phyloP scores from a whole-genome alignment of 2,329 filamentous ascomycete genomes.

The Microcyclospora pomicola region DNA sequence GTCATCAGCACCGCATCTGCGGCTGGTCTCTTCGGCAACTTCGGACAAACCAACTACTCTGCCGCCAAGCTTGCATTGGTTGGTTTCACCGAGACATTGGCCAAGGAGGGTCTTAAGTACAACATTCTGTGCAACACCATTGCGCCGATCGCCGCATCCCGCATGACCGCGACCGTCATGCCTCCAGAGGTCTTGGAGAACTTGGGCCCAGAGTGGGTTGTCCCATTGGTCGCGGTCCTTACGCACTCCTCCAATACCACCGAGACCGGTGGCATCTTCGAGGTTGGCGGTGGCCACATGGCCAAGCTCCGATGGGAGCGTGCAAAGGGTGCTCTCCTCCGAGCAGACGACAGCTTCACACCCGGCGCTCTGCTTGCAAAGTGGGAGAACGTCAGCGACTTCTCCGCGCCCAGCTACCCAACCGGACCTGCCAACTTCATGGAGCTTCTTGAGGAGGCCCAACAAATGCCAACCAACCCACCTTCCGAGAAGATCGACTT shows the following conservation, averaged over 20 bases:
- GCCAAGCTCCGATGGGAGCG: slow-evolving; percentile 95
- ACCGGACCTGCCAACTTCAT: slow-evolving; percentile 79
- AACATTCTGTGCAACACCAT: slow-evolving; percentile 94
- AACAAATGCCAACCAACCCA: slow-evolving; percentile 61
- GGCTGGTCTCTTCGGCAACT: slow-evolving; percentile 87
- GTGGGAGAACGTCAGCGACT: slow-evolving; percentile 81
- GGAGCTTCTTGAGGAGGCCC: slow-evolving; percentile 66
- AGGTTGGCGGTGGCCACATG: slow-evolving; percentile 81
- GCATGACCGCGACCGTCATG: slow-evolving; percentile 94
- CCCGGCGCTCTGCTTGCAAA: slow-evolving; percentile 76
- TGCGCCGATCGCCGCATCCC: slow-evolving; percentile 84
- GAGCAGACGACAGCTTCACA: slow-evolving; percentile 77
- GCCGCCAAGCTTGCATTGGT: slow-evolving; percentile 92
- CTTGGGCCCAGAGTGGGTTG: slow-evolving; percentile 86
- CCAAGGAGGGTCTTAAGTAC: slow-evolving; percentile 95
- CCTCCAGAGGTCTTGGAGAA: slow-evolving; percentile 78
- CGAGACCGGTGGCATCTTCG: slow-evolving; percentile 83
- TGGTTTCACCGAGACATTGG: slow-evolving; percentile 93
- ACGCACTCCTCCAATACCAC: slow-evolving; percentile 70
- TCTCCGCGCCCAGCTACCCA: slow-evolving; percentile 70
- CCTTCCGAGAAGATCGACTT: slow-evolving; percentile 65
- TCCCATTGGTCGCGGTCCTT: slow-evolving; percentile 78
- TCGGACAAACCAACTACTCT: slow-evolving; percentile 94
- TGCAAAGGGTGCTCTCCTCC: slow-evolving; percentile 73
- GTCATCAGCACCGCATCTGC: slow-evolving; percentile 96